Evolutionary conservation across 176 grass and related monocot species (phyloP).

Genomic region (Phoenix roebelenii): DNA sequence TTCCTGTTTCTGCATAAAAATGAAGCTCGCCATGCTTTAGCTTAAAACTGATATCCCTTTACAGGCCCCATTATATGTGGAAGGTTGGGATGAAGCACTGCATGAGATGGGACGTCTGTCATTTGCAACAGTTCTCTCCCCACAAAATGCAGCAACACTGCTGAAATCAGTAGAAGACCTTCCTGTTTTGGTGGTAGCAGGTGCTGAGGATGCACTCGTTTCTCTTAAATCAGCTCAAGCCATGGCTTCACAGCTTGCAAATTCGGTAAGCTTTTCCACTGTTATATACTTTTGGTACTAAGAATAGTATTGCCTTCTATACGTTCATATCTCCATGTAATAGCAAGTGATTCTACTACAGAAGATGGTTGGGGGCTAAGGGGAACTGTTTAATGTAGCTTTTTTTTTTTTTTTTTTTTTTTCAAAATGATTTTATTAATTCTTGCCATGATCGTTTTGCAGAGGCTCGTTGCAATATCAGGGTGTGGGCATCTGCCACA

Average conservation of each 20-base stretch:
- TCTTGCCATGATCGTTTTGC: slow-evolving; percentile 3
- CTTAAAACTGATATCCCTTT: slow-evolving; percentile 8
- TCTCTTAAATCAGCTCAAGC: slow-evolving; percentile 66
- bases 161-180: slow-evolving; percentile 70
- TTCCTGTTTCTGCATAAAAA: too few species aligned
- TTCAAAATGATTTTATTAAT: too few species aligned
- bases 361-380: too few species aligned
- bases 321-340: too few species aligned
- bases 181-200: slow-evolving; percentile 72
- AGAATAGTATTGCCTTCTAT: too few species aligned
- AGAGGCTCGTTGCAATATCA: slow-evolving; percentile 86
- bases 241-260: slow-evolving; percentile 76
- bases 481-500: slow-evolving; percentile 90
- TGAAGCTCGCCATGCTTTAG: too few species aligned
- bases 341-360: too few species aligned
- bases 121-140: slow-evolving; percentile 75
- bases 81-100: slow-evolving; percentile 95
- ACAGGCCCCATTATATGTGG: slow-evolving; percentile 84
- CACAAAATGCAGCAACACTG: slow-evolving; percentile 50
- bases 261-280: slow-evolving; percentile 54
- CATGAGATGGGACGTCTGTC: slow-evolving; percentile 92
- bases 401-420: too few species aligned
- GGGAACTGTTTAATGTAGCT: too few species aligned
- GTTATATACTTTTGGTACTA: too few species aligned
- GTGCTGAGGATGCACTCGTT: slow-evolving; percentile 87